Conservation (phyloP, 108 stramenopile genomes). For the Skeletonema grethae region DNA sequence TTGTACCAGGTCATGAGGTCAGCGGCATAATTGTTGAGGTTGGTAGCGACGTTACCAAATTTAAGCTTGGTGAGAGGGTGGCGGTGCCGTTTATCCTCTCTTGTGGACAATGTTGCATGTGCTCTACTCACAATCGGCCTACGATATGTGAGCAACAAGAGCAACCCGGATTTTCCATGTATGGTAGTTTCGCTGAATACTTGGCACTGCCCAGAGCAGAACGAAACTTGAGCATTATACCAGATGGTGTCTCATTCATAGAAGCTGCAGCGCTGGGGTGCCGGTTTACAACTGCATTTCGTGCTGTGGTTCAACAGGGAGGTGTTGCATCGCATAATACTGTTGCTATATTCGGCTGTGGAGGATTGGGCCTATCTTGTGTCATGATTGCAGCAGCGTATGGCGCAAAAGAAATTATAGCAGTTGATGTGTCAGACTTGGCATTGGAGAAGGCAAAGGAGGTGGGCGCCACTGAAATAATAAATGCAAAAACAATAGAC, state of each 20-base stretch:
- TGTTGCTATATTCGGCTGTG: slow-evolving; percentile 70
- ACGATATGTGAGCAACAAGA: slow-evolving; percentile 71
- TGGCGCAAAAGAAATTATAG: slow-evolving; percentile 54
- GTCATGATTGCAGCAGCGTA: slow-evolving; percentile 68
- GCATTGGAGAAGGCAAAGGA: slow-evolving; percentile 62
- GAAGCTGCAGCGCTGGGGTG: slow-evolving; percentile 85
- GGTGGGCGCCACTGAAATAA: slow-evolving; percentile 62
- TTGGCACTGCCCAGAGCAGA: slow-evolving; percentile 66
- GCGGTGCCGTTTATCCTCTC: slow-evolving; percentile 78
- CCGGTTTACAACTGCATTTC: slow-evolving; percentile 82
- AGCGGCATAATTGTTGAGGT: slow-evolving; percentile 69
- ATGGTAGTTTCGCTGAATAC: slow-evolving; percentile 76
- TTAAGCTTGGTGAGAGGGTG: slow-evolving; percentile 66
- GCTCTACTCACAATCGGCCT: slow-evolving; percentile 35
- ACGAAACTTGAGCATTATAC: slow-evolving; percentile 60
- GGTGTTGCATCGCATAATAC: slow-evolving; percentile 22
- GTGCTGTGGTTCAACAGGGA: slow-evolving; percentile 78
- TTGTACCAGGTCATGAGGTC: slow-evolving; percentile 80
- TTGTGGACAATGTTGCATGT: slow-evolving; percentile 68
- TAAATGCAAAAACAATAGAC: slow-evolving; percentile 18
- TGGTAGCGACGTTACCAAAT: slow-evolving; percentile 32
- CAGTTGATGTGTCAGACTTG: slow-evolving; percentile 68
- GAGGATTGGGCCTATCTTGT: slow-evolving; percentile 78
- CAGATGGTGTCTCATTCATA: slow-evolving; percentile 61
- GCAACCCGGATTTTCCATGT: slow-evolving; percentile 77